Evolutionary conservation across 78 protist species (phyloP).

Genomic region (Planoprotostelium fungivorum): DNA sequence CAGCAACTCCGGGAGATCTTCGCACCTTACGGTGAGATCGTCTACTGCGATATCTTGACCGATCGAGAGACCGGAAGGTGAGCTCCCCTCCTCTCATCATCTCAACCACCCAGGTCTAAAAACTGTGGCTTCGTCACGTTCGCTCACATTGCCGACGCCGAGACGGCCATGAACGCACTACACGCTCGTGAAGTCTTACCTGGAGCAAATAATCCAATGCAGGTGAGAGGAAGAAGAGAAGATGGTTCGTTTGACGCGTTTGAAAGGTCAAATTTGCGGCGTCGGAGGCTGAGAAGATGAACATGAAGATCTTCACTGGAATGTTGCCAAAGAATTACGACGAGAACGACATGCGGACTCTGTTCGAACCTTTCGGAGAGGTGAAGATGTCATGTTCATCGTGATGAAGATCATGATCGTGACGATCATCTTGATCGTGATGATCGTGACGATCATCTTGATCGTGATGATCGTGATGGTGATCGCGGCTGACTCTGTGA

Average conservation of each 20-base stretch:
- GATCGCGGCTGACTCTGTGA: neutral
- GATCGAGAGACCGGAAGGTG: neutral
- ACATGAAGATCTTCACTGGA: neutral
- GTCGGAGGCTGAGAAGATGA: neutral
- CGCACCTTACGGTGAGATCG: neutral
- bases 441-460: too few species aligned
- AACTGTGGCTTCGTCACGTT: neutral
- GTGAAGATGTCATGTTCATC: neutral
- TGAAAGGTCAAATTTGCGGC: neutral
- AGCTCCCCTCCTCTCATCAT: neutral
- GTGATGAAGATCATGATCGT: too few species aligned
- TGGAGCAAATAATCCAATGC: neutral
- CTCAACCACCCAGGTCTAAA: neutral
- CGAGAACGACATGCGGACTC: neutral
- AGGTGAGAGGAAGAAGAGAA: neutral
- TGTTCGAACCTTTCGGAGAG: neutral
- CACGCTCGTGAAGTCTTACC: neutral
- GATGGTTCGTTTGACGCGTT: neutral
- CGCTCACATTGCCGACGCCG: neutral
- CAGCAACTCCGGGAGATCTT: neutral
- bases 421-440: too few species aligned
- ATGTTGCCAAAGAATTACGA: neutral
- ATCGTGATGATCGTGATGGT: too few species aligned
- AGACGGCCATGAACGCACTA: neutral
- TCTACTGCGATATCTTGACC: neutral